Base-by-base conservation (phyloP, 2,329 filamentous ascomycete genomes). In the Canariomyces notabilis region DNA sequence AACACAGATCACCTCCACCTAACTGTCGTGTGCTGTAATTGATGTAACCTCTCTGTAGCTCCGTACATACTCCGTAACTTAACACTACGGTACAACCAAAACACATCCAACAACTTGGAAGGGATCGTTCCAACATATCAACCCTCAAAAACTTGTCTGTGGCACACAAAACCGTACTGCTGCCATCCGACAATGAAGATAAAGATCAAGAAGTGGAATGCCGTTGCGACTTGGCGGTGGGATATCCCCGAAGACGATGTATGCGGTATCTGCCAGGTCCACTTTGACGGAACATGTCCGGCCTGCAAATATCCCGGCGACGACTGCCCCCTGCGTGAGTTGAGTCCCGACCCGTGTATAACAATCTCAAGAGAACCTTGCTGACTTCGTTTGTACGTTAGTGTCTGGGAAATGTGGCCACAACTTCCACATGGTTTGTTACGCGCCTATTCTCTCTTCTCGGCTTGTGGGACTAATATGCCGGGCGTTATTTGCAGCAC, bases 241-340 rank as follows among this genome's bases (percentile, higher is more conserved):
- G 88, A 97, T 65, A 87, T 97, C 61, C 89, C 91, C 19, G 89
- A 95, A 60, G 91, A 96, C 70, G 91, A 98, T 64, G 90, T 97
- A 53, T 98, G 93, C 60, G 93, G 93, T 59, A 98, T 98, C 70
- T 98, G 93, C 69, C 91, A 95, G 64, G 90, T 95, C 52, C 87
- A 95, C 61, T 98, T 97, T 64, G 93, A 98, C 65, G 91, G 90
- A 49, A 97, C 93, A 20, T 98, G 93, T 72, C 90, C 93, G 37
- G 94, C 89, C 45, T 98, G 93, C 82, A 95, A 94, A 75, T 97
- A 89, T 63, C 93, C 93, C 12, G 93, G 93, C 48, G 93, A 98
- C 61, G 90, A 96, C 64, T 98, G 93, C 69, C 87, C 87, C 49
- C 75, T 98, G 49, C 76, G 91, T 96, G 71, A 66, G 84, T 73